A percentile compares a stretch with the other conserved stretches of the same genome.
Conservation (phyloP, 148 eudicot species). For the Rhododendron henanense region DNA sequence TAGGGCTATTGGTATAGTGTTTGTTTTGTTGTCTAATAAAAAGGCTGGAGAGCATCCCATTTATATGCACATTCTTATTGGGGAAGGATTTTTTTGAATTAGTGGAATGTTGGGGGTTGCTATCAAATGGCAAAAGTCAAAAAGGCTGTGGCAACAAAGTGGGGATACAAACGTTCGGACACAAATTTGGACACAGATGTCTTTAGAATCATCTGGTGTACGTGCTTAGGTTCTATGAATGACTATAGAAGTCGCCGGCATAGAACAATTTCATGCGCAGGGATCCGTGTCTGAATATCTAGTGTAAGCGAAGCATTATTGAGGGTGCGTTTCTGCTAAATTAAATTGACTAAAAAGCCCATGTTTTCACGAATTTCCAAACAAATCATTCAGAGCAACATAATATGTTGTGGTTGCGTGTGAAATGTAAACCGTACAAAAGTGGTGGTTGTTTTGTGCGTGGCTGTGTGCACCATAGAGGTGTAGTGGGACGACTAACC, state of each 20-base stretch:
- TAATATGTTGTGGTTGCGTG: background rate
- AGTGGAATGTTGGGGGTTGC: constrained; percentile 16
- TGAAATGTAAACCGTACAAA: constrained; percentile 3
- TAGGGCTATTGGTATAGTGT: background rate
- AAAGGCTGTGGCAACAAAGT: background rate
- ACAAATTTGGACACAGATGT: background rate
- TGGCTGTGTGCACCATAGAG: background rate
- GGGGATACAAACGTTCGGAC: background rate
- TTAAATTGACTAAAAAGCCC: too few species aligned
- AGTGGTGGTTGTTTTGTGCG: background rate
- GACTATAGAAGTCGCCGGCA: background rate
- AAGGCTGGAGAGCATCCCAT: constrained; percentile 12
- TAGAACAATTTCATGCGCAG: background rate
- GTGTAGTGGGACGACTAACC: background rate
- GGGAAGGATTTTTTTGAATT: constrained; percentile 1
- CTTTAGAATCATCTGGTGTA: background rate
- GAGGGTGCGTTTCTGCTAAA: background rate
- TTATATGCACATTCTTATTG: constrained; percentile 14
- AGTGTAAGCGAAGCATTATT: background rate
- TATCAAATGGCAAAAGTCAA: constrained; percentile 11
- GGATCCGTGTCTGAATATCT: background rate
- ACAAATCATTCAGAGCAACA: background rate
- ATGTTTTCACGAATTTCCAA: too few species aligned
- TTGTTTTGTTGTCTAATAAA: constrained; percentile 7
- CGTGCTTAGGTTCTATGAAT: background rate